Evolutionary conservation across 371 early-diverging fungal genomes (phyloP).

Genomic region (Entomophthora muscae): DNA sequence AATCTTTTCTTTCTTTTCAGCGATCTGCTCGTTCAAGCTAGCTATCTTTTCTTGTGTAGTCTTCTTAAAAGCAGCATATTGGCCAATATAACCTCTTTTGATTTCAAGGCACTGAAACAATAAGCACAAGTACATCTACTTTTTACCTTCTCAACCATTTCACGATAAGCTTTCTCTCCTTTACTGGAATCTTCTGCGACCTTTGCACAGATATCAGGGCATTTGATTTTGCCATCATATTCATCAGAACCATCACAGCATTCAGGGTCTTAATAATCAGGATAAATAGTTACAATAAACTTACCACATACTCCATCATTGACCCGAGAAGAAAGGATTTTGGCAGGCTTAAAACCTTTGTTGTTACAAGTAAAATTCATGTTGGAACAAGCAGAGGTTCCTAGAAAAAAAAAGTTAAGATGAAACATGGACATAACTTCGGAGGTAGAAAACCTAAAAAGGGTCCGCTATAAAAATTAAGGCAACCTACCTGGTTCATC

Average conservation of each 20-base stretch:
- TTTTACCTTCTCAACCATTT: slow-evolving; percentile 1
- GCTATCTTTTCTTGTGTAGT: not conserved
- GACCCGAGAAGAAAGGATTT: slow-evolving; percentile 50
- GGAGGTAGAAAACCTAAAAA: no score
- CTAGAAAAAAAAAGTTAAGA: slow-evolving; percentile 15
- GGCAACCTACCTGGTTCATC: slow-evolving; percentile 71
- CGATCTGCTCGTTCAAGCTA: slow-evolving; percentile 17
- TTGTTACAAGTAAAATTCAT: slow-evolving; percentile 67
- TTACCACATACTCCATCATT: slow-evolving; percentile 87
- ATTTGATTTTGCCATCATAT: slow-evolving; percentile 27
- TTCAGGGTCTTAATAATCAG: slow-evolving; percentile 36
- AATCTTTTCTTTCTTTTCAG: slow-evolving; percentile 18
- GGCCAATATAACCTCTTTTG: slow-evolving; percentile 1
- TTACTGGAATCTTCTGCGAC: slow-evolving; percentile 19
- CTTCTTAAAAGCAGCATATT: not conserved
- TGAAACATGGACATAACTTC: not conserved
- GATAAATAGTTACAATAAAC: not conserved
- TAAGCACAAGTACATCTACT: not conserved
- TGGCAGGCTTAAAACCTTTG: slow-evolving; percentile 45
- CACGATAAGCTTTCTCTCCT: not conserved
- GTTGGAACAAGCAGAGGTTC: slow-evolving; percentile 79
- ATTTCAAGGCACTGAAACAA: not conserved
- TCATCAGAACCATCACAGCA: slow-evolving; percentile 95
- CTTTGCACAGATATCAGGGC: slow-evolving; percentile 53
- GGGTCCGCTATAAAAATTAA: not conserved